These are phyloP conservation scores for Neurospora tetraspora DNA, from an alignment of 495 filamentous ascomycete genomes.

Conservation along the genomic window DNA sequence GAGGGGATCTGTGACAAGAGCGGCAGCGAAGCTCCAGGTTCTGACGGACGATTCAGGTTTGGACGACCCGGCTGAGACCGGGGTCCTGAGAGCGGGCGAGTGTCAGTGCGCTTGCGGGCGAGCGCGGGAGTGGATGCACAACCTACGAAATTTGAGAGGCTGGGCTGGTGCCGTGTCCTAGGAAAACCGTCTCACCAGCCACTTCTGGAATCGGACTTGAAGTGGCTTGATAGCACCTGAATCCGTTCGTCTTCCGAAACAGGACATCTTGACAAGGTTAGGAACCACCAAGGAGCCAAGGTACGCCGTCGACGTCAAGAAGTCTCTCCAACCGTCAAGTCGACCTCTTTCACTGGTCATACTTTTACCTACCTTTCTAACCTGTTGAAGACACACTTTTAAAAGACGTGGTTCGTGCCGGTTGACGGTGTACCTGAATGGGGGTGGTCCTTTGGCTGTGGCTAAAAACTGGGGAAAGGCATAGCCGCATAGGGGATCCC, in stretches of 20 bases:
- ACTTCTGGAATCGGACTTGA: background rate
- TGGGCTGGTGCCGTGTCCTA: slow-evolving; percentile 9
- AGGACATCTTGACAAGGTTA: background rate
- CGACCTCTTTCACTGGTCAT: background rate
- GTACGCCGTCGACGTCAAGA: background rate
- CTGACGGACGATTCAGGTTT: background rate
- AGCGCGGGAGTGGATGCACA: background rate
- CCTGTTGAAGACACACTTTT: background rate
- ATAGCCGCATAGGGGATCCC: background rate
- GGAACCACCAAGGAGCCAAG: background rate
- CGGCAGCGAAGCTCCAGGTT: background rate
- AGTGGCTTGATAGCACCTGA: background rate
- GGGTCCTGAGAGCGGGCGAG: slow-evolving; percentile 2
- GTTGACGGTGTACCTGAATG: background rate
- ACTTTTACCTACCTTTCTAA: background rate
- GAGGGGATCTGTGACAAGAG: background rate
- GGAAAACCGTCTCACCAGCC: slow-evolving; percentile 15
- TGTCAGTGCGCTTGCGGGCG: slow-evolving; percentile 2
- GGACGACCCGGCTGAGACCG: background rate
- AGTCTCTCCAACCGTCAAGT: background rate
- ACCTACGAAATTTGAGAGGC: slow-evolving; percentile 23
- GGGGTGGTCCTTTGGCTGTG: background rate
- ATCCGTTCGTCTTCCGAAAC: background rate
- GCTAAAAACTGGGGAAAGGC: background rate
- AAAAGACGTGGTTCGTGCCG: background rate